Percentiles rank a stretch among this genome's conserved stretches.
Conservation (phyloP, 2,329 filamentous ascomycete species). For the Colletotrichum eremochloae region DNA sequence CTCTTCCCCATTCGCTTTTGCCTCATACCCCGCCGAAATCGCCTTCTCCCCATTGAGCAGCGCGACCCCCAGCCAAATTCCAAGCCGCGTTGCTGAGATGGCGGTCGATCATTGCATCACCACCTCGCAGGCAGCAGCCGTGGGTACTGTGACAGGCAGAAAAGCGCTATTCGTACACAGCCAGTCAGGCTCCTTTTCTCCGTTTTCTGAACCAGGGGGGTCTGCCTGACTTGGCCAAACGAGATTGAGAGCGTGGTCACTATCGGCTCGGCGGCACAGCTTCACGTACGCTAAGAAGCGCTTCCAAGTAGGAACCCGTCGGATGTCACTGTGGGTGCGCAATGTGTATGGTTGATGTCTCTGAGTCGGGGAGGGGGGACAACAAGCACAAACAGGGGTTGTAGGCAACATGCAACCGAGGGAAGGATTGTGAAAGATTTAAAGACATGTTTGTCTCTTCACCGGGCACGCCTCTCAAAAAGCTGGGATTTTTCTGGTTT, state of each 20-base stretch:
- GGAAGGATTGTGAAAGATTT: no score
- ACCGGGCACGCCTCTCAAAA: not conserved
- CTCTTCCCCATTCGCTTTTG: not conserved
- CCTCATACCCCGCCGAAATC: not conserved
- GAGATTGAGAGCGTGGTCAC: not conserved
- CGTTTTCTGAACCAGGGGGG: not conserved
- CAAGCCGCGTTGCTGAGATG: no score
- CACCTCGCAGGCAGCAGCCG: not conserved
- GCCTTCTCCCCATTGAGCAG: not conserved
- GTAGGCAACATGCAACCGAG: not conserved
- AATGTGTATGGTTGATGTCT: not conserved
- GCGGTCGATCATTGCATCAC: conserved; percentile 15
- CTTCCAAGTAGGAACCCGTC: not conserved
- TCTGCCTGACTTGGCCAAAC: not conserved
- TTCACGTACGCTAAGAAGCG: not conserved
- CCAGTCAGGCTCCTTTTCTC: no score
- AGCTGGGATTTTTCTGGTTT: not conserved
- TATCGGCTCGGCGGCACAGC: not conserved
- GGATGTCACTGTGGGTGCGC: not conserved
- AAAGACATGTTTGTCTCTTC: not conserved
- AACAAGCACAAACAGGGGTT: not conserved
- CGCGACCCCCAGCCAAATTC: not conserved
- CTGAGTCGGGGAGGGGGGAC: not conserved
- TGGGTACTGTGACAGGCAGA: not conserved
- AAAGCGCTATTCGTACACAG: no score